Base-by-base conservation (phyloP, 2,329 filamentous ascomycete genomes). In the Talaromyces marneffei region DNA sequence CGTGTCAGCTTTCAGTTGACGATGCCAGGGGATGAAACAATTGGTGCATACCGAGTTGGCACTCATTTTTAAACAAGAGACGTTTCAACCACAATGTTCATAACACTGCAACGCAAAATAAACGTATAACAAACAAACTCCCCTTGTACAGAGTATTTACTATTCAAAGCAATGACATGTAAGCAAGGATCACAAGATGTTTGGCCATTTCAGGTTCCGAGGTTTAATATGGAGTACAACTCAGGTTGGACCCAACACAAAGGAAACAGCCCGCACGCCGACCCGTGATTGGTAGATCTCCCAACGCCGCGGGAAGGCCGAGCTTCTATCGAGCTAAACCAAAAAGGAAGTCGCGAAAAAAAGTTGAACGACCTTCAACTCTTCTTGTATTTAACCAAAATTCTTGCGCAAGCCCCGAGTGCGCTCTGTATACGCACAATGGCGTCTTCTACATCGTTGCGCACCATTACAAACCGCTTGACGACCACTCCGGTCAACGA, bases 401-500 rank as follows among this genome's bases (percentile, higher is more conserved):
- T 3, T 20, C 20, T n/a, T 46, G n/a, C 23, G 12, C 57, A 25
- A 9, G 16, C 14, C n/a, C 16, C 16, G 9, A n/a, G 29, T 29
- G n/a, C 14, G 46, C 20, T 52, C 48, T 29, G n/a, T 14, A 33
- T 35, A 35, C n/a, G 29, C 18, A 20, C 54, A 64, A 70, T 65
- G 54, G 72, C 74, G 65, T 66, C 71, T 5, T 70, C 72, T 20
- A 73, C 70, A 57, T 71, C 72, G 57, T 68, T 80, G 20, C 76
- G 77, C 61, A 75, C 77, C 2, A 73, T 79, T 46, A 76, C 76
- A 23, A 75, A 79, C 64, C 76, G 77, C 44, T 80, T 97, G 66
- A 87, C 87, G 1, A 87, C 89, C 0, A 87, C 89, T 10, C 82
- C 89, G 0, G 81, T 85, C n/a, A 78, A 85, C 52, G 86, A 93